Evolutionary conservation across 2,329 filamentous ascomycete genomes (phyloP).

Genomic region (Trichoderma atroviride): DNA sequence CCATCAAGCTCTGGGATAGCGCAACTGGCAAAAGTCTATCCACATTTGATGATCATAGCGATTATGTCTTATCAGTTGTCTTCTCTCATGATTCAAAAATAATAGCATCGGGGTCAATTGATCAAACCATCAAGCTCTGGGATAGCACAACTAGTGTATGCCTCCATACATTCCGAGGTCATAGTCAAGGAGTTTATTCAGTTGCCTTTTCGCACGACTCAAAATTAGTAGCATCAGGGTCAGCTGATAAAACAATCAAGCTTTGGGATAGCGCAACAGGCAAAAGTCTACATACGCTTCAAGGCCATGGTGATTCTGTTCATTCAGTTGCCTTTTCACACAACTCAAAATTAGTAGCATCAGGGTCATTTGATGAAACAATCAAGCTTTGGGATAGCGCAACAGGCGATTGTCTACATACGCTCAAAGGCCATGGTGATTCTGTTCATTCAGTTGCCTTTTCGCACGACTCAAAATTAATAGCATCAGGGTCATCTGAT

Average conservation of each 20-base stretch:
- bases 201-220: background rate
- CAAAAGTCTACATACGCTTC: background rate
- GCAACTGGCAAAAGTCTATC: background rate
- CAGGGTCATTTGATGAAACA: background rate
- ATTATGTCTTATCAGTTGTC: background rate
- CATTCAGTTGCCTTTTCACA: background rate
- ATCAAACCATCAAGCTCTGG: background rate
- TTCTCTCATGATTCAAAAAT: background rate
- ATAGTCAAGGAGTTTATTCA: background rate
- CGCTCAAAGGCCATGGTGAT: background rate
- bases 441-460: background rate
- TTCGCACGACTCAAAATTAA: background rate
- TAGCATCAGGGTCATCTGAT: background rate
- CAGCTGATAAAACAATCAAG: background rate
- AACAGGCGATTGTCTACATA: background rate
- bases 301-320: accelerated
- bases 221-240: background rate
- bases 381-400: background rate
- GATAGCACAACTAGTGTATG: background rate
- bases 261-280: background rate
- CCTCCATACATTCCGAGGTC: background rate
- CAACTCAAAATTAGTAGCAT: background rate
- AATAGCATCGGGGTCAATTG: background rate
- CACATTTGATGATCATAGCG: accelerated
- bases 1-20: background rate